phyloP scores from a whole-genome alignment of 495 filamentous ascomycete species.

The Hypoxylon subgilvum region DNA sequence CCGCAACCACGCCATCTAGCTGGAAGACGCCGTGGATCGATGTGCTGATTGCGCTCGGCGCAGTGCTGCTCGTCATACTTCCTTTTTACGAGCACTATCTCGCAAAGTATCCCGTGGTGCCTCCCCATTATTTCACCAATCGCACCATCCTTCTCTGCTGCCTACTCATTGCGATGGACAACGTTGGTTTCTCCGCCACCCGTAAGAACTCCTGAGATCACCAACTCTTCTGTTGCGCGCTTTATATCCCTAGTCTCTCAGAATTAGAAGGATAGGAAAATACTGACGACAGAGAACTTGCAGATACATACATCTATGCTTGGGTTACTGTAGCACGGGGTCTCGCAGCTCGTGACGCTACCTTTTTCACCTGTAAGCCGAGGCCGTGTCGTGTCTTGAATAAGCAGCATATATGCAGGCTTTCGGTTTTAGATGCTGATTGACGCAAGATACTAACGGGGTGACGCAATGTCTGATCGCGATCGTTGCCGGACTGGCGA shows the following conservation, averaged over 20 bases:
- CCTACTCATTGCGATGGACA: constrained; percentile 48
- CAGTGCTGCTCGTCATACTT: constrained; percentile 42
- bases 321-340: constrained; percentile 54
- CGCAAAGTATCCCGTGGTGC: constrained; percentile 52
- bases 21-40: constrained; percentile 56
- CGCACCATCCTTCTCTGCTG: constrained; percentile 48
- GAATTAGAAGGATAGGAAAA: neutral
- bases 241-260: no score
- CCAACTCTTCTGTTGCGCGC: no score
- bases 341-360: constrained; percentile 50
- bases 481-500: constrained; percentile 50
- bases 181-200: constrained; percentile 48
- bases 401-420: neutral
- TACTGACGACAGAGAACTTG: constrained; percentile 21
- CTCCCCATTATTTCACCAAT: constrained; percentile 52
- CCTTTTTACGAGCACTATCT: constrained; percentile 54
- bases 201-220: no score
- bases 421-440: constrained; percentile 2
- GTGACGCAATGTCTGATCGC: constrained; percentile 52
- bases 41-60: constrained; percentile 50
- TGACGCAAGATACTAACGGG: constrained; percentile 45
- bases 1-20: constrained; percentile 39
- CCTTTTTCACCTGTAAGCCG: constrained; percentile 47
- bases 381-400: neutral
- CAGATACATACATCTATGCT: constrained; percentile 53